Conservation (phyloP, 2,329 filamentous ascomycete species). For the Eurotiales sp. region DNA sequence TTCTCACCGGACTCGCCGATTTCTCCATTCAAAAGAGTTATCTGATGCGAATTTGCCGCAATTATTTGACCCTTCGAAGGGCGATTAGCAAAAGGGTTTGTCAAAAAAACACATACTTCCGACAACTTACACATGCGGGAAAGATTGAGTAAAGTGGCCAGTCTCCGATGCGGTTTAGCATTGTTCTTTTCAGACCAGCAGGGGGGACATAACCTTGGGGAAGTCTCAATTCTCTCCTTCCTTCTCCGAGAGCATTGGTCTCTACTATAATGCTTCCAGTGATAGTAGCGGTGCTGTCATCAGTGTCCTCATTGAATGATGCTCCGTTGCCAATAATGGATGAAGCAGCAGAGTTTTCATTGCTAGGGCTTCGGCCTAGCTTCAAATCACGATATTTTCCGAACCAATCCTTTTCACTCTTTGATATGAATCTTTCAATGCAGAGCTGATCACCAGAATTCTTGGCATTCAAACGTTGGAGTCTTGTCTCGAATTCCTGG, state of each 20-base stretch:
- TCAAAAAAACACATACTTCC: background rate
- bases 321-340: constrained; percentile 10
- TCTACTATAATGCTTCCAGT: constrained; percentile 21
- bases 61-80: constrained; percentile 47
- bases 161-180: constrained; percentile 51
- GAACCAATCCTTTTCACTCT: constrained; percentile 62
- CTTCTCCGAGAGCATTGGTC: constrained; percentile 36
- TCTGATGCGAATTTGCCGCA: constrained; percentile 59
- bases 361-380: constrained; percentile 18
- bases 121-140: constrained; percentile 45
- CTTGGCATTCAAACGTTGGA: constrained; percentile 49
- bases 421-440: constrained; percentile 58
- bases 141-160: constrained; percentile 59
- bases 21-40: constrained; percentile 58
- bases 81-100: background rate
- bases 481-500: constrained; percentile 50
- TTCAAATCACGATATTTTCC: constrained; percentile 46
- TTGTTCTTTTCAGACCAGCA: constrained; percentile 46
- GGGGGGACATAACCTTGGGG: constrained; percentile 50
- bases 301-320: background rate
- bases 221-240: constrained; percentile 51
- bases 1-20: constrained; percentile 52
- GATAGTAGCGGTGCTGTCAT: background rate
- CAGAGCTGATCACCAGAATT: constrained; percentile 54
- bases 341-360: constrained; percentile 41